Conservation (phyloP, 495 filamentous ascomycete genomes). For the Annulohypoxylon stygium region DNA sequence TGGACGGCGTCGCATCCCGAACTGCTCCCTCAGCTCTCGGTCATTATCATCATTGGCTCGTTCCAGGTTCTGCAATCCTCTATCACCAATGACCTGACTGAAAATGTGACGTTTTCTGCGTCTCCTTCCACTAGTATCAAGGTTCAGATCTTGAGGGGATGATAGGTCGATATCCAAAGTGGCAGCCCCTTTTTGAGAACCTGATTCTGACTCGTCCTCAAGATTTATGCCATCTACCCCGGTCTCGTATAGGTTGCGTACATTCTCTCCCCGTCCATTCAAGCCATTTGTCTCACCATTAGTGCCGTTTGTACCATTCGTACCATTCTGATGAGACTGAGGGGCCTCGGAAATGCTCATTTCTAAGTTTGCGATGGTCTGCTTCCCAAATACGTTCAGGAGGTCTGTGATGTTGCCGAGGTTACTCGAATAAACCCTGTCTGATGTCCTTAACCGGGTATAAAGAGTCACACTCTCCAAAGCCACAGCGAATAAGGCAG, state of each 20-base stretch:
- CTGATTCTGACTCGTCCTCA: constrained; percentile 44
- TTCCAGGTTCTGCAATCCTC: constrained; percentile 51
- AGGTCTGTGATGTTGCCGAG: constrained; percentile 76
- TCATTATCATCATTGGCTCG: constrained; percentile 50
- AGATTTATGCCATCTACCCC: constrained; percentile 1
- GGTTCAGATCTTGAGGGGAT: constrained; percentile 55
- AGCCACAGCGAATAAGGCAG: constrained; percentile 80
- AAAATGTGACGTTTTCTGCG: constrained; percentile 68
- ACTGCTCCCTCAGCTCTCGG: constrained; percentile 49
- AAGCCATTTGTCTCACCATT: constrained; percentile 37
- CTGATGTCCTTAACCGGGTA: constrained; percentile 71
- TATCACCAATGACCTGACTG: constrained; percentile 66
- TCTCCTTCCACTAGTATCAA: constrained; percentile 40
- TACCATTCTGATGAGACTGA: constrained; percentile 36
- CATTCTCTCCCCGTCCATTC: constrained; percentile 37
- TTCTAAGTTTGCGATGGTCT: constrained; percentile 81
- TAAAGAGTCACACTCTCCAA: constrained; percentile 86
- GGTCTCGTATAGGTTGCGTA: constrained; percentile 25
- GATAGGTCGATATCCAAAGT: constrained; percentile 72
- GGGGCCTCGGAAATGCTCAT: constrained; percentile 57
- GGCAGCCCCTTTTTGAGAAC: constrained; percentile 51
- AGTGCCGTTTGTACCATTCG: constrained; percentile 37
- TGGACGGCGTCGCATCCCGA: constrained; percentile 58
- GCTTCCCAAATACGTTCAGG: constrained; percentile 81
- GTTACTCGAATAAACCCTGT: constrained; percentile 58